Evolutionary conservation across 1,139 yeast species (phyloP), one percentile per base, ranked within the genome.

Genomic region (Yamadazyma conglobata): DNA sequence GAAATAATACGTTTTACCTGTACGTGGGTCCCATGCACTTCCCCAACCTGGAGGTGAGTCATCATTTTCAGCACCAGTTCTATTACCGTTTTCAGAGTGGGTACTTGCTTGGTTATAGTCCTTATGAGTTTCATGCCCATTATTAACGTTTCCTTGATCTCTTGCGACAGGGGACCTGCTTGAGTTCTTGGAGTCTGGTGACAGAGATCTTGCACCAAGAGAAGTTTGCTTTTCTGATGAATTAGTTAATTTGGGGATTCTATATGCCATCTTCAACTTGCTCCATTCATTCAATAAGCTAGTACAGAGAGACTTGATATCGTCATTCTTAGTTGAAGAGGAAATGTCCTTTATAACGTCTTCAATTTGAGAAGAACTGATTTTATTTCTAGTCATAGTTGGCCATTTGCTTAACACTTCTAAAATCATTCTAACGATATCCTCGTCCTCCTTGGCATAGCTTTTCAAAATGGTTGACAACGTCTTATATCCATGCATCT

Each of bases 401-500:
- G 97, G 97, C 89, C 96, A 85, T 33, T 65, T 63, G 21, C 65
- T 54, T 41, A 91, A 64, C 21, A 88, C 72, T 27, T 64, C 62
- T 32, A 88, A 57, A 23, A 84, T 64, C 48, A 66, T 58, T 6
- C 56, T 47, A 6, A 70, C 63, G 28, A 75, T 49, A 0, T 54
- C 60, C 30, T 68, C 72, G 25, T 56, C 58, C 11, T 38, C 52
- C 35, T 39, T 54, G 24, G 54, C 40, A 24, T 64, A 50, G 10
- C 62, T 66, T 34, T 73, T 66, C 28, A 86, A 53, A 8, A 85
- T 58, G 13, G 77, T 72, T 10, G 84, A 74, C 33, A 89, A 66
- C 9, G 94, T 79, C 47, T 82, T 83, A 56, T 88, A 85, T 6
- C 98, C 98, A 52, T 89, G 98, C 50, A 87, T 68, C 39, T 81